Evolutionary conservation across 2,329 filamentous ascomycete genomes (phyloP).

Genomic region (Lomentospora prolificans): DNA sequence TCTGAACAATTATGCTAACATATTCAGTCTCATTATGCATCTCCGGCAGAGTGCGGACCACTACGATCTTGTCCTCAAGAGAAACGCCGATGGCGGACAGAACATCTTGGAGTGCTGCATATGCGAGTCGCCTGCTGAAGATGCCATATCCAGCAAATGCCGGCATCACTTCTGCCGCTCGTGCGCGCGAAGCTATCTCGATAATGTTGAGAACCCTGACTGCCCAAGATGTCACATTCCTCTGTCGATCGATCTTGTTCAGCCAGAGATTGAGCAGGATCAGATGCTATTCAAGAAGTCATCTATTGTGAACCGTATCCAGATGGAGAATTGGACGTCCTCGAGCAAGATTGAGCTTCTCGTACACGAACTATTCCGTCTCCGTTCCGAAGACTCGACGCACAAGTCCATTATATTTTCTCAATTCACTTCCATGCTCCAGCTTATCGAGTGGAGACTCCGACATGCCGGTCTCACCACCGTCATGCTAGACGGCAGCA

Average conservation of each 20-base stretch:
- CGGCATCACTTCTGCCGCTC: conserved; percentile 61
- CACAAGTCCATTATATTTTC: conserved; percentile 97
- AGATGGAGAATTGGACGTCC: conserved; percentile 97
- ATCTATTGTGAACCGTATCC: conserved; percentile 96
- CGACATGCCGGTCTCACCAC: conserved; percentile 95
- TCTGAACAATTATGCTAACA: conserved; percentile 96
- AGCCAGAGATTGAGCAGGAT: conserved; percentile 90
- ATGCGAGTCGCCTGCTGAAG: conserved; percentile 92
- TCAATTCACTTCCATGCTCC: conserved; percentile 94
- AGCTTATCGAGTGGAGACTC: conserved; percentile 93
- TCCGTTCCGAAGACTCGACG: conserved; percentile 84
- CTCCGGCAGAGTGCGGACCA: conserved; percentile 98
- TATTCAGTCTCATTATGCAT: conserved; percentile 97
- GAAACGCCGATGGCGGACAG: conserved; percentile 73
- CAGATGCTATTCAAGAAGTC: conserved; percentile 81
- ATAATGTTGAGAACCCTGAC: conserved; percentile 65
- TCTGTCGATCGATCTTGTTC: conserved; percentile 83
- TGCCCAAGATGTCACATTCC: conserved; percentile 90
- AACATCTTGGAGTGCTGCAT: conserved; percentile 89
- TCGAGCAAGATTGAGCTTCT: conserved; percentile 97
- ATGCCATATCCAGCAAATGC: conserved; percentile 84
- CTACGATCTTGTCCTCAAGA: conserved; percentile 86
- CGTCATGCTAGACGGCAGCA: conserved; percentile 95
- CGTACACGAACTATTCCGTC: conserved; percentile 84
- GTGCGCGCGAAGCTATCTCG: conserved; percentile 46